Percentiles rank a stretch among this genome's conserved stretches.
Conservation (phyloP, 345 rosid species). For the Gossypium thurberi region DNA sequence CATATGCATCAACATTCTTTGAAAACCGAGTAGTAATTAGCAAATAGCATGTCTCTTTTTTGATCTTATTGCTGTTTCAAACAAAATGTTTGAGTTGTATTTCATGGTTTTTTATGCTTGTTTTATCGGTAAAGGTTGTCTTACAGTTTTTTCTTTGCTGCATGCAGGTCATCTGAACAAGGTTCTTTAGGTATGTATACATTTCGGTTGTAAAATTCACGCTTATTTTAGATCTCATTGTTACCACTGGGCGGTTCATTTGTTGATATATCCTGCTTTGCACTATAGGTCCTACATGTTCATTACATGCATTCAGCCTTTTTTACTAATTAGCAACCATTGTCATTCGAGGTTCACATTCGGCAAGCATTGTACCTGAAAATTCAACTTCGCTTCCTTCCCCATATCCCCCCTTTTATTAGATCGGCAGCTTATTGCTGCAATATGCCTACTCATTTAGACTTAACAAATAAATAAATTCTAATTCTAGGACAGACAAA, state of each 20-base stretch:
- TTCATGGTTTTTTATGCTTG: background rate
- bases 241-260: conserved; percentile 2
- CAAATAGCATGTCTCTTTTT: background rate
- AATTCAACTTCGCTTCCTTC: background rate
- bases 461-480: background rate
- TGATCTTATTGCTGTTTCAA: background rate
- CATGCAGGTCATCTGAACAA: conserved; percentile 75
- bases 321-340: background rate
- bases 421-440: no score
- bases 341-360: background rate
- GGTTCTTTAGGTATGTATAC: conserved; percentile 60
- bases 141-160: conserved; percentile 23
- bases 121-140: conserved; percentile 17
- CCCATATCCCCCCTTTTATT: no score
- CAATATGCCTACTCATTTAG: no score
- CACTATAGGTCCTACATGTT: background rate
- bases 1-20: background rate
- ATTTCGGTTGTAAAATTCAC: background rate
- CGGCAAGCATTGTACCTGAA: background rate
- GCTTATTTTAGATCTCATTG: background rate
- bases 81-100: background rate
- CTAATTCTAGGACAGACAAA: background rate
- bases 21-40: background rate
- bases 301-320: background rate
- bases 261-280: background rate